Base-by-base conservation (phyloP, 257 asterid species). In the Rehmannia glutinosa region DNA sequence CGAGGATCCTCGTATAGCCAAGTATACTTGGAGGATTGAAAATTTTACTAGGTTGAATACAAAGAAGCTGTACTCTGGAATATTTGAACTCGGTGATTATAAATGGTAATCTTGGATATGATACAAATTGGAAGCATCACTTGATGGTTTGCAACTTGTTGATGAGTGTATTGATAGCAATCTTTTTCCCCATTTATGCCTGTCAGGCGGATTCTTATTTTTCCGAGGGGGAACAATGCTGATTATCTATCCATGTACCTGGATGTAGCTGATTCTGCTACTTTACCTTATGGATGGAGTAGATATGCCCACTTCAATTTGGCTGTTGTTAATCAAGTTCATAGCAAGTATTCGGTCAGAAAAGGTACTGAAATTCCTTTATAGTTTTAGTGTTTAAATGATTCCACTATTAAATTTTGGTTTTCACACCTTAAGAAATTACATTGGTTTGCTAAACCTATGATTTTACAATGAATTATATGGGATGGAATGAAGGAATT, bases 141-240 rank as follows among this genome's bases (percentile, higher is more conserved):
- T 25, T 65, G 28, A 39, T 70, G 66, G 27, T 57, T 55, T 68
- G 61, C 17, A 24, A 71, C 32, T 20, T 12, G 59, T 67, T 41
- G 25, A 54, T 33, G 23, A 15, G 50, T 39, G 55, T 49, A 38
- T 16, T 41, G 17, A 16, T 51, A 28, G 35, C 47, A 39, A 65
- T 55, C 25, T 32, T 21, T 71, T 47, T 59, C 36, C n/a, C n/a
- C 38, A 42, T 56, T 60, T 61, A 25, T 50, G 52, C 69, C 56
- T 73, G 35, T 43, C 79, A 84, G 91, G 91, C 77, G 87, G 81
- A 69, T 84, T 75, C 81, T 84, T 42, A 69, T 80, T 39, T 80
- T 77, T 64, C 84, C 83, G 2, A 73, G 71, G 72, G 91, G 84
- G 60, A 82, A 84, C 76, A 72, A 73, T 55, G 64, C 66, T 46